phyloP scores from a whole-genome alignment of 192 early-diverging fungal genomes.

The Chytriomyces confervae region DNA sequence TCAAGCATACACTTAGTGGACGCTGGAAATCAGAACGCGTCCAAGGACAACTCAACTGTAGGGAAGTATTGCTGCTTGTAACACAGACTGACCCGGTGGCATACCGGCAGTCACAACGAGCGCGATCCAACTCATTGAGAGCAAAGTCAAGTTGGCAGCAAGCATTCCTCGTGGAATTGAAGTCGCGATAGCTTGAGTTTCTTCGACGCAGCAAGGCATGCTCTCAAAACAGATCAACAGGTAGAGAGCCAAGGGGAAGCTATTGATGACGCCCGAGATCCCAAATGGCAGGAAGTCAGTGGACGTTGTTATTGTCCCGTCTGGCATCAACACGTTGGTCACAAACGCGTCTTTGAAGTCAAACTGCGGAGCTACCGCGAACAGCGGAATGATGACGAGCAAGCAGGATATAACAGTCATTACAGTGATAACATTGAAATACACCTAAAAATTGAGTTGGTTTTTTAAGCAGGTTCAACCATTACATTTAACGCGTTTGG shows the following conservation, averaged over 20 bases:
- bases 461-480: no score
- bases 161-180: constrained; percentile 20
- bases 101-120: constrained; percentile 5
- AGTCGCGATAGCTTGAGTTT: background rate
- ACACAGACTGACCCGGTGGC: background rate
- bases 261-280: constrained; percentile 5
- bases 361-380: background rate
- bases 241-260: constrained; percentile 20
- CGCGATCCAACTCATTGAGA: constrained; percentile 13
- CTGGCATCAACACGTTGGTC: background rate
- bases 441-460: no score
- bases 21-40: background rate
- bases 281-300: constrained; percentile 31
- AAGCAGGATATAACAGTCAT: constrained; percentile 1
- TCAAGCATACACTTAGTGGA: background rate
- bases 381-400: background rate
- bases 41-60: background rate
- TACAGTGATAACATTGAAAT: background rate
- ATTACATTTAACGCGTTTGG: background rate
- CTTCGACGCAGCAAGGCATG: constrained; percentile 29
- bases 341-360: constrained; percentile 5
- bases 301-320: background rate
- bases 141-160: constrained; percentile 11
- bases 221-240: constrained; percentile 23
- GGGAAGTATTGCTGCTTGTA: background rate